These are phyloP conservation scores for Coemansia sp. DNA, from an alignment of 192 early-diverging fungal genomes.

Conservation along the genomic window DNA sequence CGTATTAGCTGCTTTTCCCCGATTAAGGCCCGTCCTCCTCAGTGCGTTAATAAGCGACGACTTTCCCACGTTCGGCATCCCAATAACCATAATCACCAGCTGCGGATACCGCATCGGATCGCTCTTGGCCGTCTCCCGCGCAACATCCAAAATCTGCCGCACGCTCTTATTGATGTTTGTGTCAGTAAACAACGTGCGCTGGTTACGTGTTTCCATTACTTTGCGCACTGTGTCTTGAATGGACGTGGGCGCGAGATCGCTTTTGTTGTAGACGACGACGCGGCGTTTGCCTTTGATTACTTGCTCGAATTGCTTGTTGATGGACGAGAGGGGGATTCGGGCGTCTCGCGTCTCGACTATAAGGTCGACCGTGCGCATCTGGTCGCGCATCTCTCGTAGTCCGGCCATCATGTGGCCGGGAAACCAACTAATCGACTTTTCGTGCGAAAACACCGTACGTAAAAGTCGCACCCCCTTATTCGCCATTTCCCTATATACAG, in stretches of 20 bases:
- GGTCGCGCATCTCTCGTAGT: conserved; percentile 69
- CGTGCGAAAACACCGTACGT: conserved; percentile 51
- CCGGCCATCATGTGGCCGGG: conserved; percentile 87
- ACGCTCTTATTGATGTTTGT: conserved; percentile 51
- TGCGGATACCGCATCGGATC: conserved; percentile 48
- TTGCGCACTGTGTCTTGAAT: conserved; percentile 37
- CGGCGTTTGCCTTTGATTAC: conserved; percentile 65
- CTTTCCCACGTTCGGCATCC: conserved; percentile 97
- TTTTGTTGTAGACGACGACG: conserved; percentile 91
- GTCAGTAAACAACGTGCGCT: conserved; percentile 24
- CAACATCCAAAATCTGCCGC: conserved; percentile 66
- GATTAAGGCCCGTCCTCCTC: conserved; percentile 71
- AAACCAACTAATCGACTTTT: conserved; percentile 81
- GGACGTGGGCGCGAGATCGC: conserved; percentile 76
- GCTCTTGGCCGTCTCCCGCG: conserved; percentile 54
- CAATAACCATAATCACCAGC: conserved; percentile 76
- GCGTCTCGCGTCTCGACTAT: conserved; percentile 95
- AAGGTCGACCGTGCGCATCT: conserved; percentile 73
- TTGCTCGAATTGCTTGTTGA: conserved; percentile 79
- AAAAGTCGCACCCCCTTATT: background rate
- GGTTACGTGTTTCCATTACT: conserved; percentile 45
- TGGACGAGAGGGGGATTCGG: conserved; percentile 86
- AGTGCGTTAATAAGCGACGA: conserved; percentile 89
- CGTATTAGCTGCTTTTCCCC: conserved; percentile 78
- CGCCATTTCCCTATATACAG: conserved; percentile 10